Evolutionary conservation across 768 basidiomycete species (phyloP).

Genomic region (Pisolithus microcarpus): DNA sequence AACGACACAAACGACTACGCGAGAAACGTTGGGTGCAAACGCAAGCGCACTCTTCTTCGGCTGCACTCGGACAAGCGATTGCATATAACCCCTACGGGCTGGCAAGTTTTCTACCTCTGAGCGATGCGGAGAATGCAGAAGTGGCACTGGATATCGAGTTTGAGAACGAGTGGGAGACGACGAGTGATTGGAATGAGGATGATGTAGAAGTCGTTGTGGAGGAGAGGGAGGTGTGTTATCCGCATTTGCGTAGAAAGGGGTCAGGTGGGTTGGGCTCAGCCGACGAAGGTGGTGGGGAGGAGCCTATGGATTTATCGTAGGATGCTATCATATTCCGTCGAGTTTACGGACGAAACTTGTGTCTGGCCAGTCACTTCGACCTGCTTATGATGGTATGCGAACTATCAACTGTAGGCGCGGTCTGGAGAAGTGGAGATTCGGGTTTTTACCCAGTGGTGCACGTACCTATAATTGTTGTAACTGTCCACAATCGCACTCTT

Average conservation of each 20-base stretch:
- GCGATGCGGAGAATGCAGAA: conserved; percentile 44
- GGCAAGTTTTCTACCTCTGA: conserved; percentile 20
- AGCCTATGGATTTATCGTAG: conserved; percentile 34
- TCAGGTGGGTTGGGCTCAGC: background rate
- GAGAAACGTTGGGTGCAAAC: conserved; percentile 92
- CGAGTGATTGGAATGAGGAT: conserved; percentile 88
- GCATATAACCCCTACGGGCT: conserved; percentile 10
- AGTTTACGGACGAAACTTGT: no score
- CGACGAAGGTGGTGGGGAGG: conserved; percentile 36
- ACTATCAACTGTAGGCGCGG: background rate
- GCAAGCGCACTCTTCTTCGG: conserved; percentile 35
- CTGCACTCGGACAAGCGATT: conserved; percentile 1
- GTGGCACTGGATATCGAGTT: conserved; percentile 73
- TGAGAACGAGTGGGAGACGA: conserved; percentile 85
- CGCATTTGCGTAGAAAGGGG: conserved; percentile 20
- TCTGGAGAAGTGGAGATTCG: no score
- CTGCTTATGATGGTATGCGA: no score
- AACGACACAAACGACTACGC: conserved; percentile 85
- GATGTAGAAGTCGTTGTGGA: conserved; percentile 71
- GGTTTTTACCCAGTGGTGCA: no score
- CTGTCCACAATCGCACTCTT: no score
- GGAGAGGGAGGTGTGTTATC: conserved; percentile 67
- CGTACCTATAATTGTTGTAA: no score
- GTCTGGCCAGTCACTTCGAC: no score
- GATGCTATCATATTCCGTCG: no score